Evolutionary conservation across 2,329 filamentous ascomycete genomes (phyloP).

Genomic region (Colletotrichum aenigma): DNA sequence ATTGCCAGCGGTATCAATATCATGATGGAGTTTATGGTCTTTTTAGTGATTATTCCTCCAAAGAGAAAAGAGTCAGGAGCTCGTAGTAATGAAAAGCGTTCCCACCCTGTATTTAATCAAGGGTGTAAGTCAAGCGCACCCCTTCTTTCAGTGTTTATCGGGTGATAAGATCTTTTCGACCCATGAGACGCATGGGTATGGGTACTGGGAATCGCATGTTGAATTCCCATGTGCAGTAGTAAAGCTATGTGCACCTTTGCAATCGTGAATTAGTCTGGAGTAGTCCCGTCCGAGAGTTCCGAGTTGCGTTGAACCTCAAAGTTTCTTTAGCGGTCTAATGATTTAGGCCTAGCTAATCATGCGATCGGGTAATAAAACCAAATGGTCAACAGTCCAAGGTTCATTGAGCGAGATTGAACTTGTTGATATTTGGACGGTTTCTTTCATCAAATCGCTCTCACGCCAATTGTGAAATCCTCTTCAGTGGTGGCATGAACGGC

Average conservation of each 20-base stretch:
- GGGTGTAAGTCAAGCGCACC: not conserved
- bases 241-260: not conserved
- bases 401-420: not conserved
- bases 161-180: not conserved
- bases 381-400: not conserved
- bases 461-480: fast-evolving
- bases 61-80: fast-evolving
- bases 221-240: not conserved
- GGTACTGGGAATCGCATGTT: not conserved
- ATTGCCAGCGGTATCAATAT: not conserved
- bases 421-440: not conserved
- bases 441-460: fast-evolving
- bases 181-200: not conserved
- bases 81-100: fast-evolving
- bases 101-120: not conserved
- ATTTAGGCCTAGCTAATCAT: not conserved
- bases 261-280: not conserved
- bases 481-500: not conserved
- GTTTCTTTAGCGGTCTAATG: not conserved
- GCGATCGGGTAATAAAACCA: not conserved
- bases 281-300: not conserved
- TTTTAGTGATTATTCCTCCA: not conserved
- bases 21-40: not conserved
- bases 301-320: not conserved
- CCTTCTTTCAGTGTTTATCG: not conserved